A percentile compares a stretch with the other conserved stretches of the same genome.
Conservation (phyloP, 495 filamentous ascomycete genomes). For the Physcia stellaris region DNA sequence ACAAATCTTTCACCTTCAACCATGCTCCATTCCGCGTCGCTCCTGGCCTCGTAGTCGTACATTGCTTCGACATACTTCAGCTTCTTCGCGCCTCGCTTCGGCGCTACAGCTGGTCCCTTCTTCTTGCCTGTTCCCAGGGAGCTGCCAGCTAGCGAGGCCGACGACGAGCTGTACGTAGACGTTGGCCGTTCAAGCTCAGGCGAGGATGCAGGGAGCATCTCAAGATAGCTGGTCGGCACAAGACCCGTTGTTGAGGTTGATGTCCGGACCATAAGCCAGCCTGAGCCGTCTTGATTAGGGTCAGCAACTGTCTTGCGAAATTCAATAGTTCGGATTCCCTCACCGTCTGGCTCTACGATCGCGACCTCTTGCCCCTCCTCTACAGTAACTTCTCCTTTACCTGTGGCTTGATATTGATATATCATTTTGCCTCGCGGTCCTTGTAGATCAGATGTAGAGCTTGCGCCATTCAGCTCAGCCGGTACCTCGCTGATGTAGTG, state of each 20-base stretch:
- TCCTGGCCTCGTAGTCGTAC: conserved; percentile 81
- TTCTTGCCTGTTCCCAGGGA: conserved; percentile 41
- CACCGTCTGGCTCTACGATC: conserved; percentile 83
- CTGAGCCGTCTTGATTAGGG: conserved; percentile 55
- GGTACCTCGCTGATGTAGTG: conserved; percentile 59
- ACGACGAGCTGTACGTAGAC: conserved; percentile 68
- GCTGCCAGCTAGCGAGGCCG: conserved; percentile 40
- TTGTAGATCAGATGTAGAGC: conserved; percentile 20
- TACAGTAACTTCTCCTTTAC: conserved; percentile 67
- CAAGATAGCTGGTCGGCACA: conserved; percentile 74
- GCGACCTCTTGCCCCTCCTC: conserved; percentile 60
- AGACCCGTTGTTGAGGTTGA: conserved; percentile 55
- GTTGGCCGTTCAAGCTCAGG: conserved; percentile 33
- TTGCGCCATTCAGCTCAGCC: conserved; percentile 19
- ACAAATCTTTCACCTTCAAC: conserved; percentile 83
- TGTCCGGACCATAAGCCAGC: conserved; percentile 73
- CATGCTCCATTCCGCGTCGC: conserved; percentile 82
- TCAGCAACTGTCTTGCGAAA: too few species aligned
- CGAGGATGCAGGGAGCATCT: conserved; percentile 30
- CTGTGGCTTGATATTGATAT: conserved; percentile 68
- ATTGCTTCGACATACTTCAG: conserved; percentile 86
- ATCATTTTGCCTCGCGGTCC: conserved; percentile 77
- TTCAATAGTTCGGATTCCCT: too few species aligned
- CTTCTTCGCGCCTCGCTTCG: conserved; percentile 84
- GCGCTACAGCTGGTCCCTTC: conserved; percentile 86